A percentile compares a stretch with the other conserved stretches of the same genome.
phyloP scores from a whole-genome alignment of 345 rosid species.

The Xanthoceras sorbifolium region DNA sequence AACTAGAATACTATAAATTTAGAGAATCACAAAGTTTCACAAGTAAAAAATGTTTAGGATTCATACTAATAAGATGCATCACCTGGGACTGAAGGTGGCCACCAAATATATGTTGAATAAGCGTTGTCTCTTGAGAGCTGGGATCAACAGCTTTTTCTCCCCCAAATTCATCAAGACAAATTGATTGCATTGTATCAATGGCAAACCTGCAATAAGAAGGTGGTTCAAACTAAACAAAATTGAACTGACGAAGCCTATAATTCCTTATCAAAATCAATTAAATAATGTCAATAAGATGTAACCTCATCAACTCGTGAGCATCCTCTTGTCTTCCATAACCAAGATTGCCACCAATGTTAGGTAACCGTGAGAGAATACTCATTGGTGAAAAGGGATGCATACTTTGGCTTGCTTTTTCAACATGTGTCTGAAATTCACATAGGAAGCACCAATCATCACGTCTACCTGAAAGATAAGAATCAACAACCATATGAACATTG shows the following conservation, averaged over 20 bases:
- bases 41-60: neutral
- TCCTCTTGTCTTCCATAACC: constrained; percentile 99
- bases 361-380: constrained; percentile 71
- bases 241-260: neutral
- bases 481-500: constrained; percentile 14
- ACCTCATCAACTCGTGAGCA: constrained; percentile 99
- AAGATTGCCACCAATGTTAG: constrained; percentile 91
- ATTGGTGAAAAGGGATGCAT: constrained; percentile 74
- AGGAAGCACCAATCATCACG: constrained; percentile 93
- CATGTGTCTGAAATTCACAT: constrained; percentile 82
- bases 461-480: constrained; percentile 60
- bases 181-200: constrained; percentile 94
- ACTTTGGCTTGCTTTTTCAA: constrained; percentile 71
- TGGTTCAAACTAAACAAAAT: neutral
- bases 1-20: neutral
- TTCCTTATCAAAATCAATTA: neutral
- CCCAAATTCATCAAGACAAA: constrained; percentile 91
- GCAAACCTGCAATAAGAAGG: constrained; percentile 67
- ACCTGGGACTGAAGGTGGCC: constrained; percentile 97
- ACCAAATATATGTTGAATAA: constrained; percentile 90
- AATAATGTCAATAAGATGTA: neutral
- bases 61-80: constrained; percentile 23
- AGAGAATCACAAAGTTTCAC: neutral
- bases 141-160: constrained; percentile 84
- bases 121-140: constrained; percentile 77